Evolutionary conservation across 768 basidiomycete species (phyloP).

Genomic region (Kwoniella sp.): DNA sequence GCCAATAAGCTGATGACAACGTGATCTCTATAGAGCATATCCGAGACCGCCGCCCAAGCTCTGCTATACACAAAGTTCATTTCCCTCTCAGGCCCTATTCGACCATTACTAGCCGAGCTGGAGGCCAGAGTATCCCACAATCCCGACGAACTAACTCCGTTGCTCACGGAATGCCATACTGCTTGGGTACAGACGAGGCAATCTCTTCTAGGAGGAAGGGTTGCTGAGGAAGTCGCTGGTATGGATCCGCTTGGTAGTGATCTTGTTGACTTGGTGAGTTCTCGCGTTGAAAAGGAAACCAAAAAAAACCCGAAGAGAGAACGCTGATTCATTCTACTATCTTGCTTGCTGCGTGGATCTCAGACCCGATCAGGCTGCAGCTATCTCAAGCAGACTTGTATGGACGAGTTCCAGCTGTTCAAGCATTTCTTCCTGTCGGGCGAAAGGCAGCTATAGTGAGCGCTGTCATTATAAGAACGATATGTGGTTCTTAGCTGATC

Average conservation of each 20-base stretch:
- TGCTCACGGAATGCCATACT: constrained; percentile 81
- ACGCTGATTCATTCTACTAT: neutral
- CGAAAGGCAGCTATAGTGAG: constrained; percentile 71
- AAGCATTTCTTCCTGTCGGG: constrained; percentile 84
- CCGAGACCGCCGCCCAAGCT: constrained; percentile 66
- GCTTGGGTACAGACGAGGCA: constrained; percentile 80
- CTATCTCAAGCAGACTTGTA: constrained; percentile 87
- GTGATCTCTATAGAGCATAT: constrained; percentile 64
- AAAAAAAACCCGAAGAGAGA: no score
- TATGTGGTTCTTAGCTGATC: no score
- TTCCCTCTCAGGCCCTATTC: constrained; percentile 69
- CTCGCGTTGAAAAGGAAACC: no score
- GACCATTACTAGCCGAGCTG: constrained; percentile 79
- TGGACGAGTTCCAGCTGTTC: constrained; percentile 84
- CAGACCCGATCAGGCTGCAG: constrained; percentile 90
- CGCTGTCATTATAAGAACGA: no score
- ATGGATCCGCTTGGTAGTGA: constrained; percentile 78
- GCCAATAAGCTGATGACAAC: neutral
- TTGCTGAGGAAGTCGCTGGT: constrained; percentile 78
- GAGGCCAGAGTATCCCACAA: constrained; percentile 74
- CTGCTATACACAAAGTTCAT: constrained; percentile 87
- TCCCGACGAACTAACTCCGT: constrained; percentile 78
- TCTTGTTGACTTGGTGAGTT: constrained; percentile 76
- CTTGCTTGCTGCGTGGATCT: neutral
- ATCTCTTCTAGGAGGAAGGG: constrained; percentile 68